Evolutionary conservation across 768 basidiomycete species (phyloP).

Genomic region (Trametes elegans): DNA sequence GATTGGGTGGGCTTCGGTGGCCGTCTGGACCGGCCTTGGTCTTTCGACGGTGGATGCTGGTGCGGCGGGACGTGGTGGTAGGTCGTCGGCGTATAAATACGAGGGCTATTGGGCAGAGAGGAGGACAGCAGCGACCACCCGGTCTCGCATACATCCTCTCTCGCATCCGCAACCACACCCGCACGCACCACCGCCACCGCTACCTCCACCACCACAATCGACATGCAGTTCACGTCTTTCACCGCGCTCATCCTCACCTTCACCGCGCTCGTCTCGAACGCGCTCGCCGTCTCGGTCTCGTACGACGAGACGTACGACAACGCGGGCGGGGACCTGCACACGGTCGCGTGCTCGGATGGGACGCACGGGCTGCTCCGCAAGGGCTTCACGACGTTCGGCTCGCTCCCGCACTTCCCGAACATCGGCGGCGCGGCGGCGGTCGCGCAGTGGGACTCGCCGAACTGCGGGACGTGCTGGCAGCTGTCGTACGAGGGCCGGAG

Average conservation of each 20-base stretch:
- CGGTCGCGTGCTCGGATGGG: slow-evolving; percentile 40
- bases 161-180: not conserved
- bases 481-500: slow-evolving; percentile 28
- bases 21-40: not conserved
- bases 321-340: slow-evolving; percentile 24
- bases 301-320: slow-evolving; percentile 40
- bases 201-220: slow-evolving; percentile 1
- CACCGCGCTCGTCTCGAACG: slow-evolving; percentile 17
- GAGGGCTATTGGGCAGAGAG: not conserved
- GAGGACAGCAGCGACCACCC: slow-evolving; percentile 2
- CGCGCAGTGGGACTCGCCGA: slow-evolving; percentile 28
- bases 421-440: slow-evolving; percentile 36
- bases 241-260: slow-evolving; percentile 19
- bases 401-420: slow-evolving; percentile 37
- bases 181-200: not conserved
- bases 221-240: slow-evolving; percentile 30
- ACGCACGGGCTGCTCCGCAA: slow-evolving; percentile 35
- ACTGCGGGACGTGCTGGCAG: slow-evolving; percentile 37
- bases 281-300: slow-evolving; percentile 30
- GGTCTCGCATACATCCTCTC: slow-evolving; percentile 1
- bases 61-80: not conserved
- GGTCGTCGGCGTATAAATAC: slow-evolving; percentile 1
- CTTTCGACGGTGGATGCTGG: not conserved
- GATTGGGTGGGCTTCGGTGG: not conserved
- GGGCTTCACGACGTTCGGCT: slow-evolving; percentile 36